Percentiles rank a stretch among this genome's conserved stretches.
phyloP scores from a whole-genome alignment of 2,329 filamentous ascomycete genomes.

The Tolypocladium pustulatum region DNA sequence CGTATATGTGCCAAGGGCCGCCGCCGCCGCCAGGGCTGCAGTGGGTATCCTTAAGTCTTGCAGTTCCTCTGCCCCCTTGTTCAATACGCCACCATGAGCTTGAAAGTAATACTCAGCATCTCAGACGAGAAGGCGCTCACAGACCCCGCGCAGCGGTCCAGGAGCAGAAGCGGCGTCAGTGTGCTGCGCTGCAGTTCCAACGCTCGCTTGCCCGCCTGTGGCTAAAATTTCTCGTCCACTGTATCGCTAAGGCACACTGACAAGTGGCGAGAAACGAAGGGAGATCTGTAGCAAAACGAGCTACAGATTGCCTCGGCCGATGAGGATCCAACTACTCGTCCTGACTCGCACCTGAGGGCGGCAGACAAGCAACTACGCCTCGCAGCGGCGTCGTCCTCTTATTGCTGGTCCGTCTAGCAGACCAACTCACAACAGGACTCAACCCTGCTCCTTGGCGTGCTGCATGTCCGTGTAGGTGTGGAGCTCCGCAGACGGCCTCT shows the following conservation, averaged over 20 bases:
- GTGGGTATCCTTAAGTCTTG: constrained; percentile 6
- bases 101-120: constrained; percentile 21
- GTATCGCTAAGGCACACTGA: background rate
- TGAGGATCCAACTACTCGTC: background rate
- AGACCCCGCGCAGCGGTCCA: constrained; percentile 10
- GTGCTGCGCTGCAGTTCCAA: constrained; percentile 11
- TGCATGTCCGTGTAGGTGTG: background rate
- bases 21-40: constrained; percentile 18
- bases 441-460: background rate
- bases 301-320: constrained; percentile 6
- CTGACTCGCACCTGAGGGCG: background rate
- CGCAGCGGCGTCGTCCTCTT: background rate
- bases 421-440: background rate
- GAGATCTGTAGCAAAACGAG: constrained; percentile 12
- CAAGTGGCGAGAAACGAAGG: background rate
- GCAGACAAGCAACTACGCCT: background rate
- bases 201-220: constrained; percentile 8
- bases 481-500: constrained; percentile 10
- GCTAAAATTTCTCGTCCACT: background rate
- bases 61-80: constrained; percentile 4
- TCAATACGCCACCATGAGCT: background rate
- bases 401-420: background rate
- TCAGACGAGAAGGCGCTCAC: constrained; percentile 8
- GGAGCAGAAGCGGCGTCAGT: constrained; percentile 8
- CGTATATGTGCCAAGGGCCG: background rate